A percentile compares a stretch with the other conserved stretches of the same genome.
These are phyloP conservation scores for Vitis hybrid DNA, from an alignment of 177 flowering plant species.

Conservation along the genomic window DNA sequence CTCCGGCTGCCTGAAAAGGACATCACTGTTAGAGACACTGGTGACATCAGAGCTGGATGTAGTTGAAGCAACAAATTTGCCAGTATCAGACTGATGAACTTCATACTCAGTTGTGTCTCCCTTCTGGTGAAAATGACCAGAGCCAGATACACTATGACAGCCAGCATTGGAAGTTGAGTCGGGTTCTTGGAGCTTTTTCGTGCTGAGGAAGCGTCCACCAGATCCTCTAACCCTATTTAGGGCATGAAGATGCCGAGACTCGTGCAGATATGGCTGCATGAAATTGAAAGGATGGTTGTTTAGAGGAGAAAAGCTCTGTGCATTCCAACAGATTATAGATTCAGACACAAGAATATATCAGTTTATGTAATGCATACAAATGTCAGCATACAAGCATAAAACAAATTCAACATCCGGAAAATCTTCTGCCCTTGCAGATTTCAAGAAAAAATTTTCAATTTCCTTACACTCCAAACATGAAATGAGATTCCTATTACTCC, in stretches of 20 bases:
- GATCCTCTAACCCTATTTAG: constrained; percentile 72
- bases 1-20: constrained; percentile 29
- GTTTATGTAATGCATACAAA: no score
- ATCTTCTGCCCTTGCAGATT: no score
- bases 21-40: constrained; percentile 26
- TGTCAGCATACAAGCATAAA: no score
- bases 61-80: constrained; percentile 20
- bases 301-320: neutral
- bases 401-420: no score
- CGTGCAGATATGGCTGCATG: constrained; percentile 87
- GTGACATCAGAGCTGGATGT: constrained; percentile 31
- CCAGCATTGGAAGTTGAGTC: constrained; percentile 11
- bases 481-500: no score
- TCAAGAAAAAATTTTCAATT: no score
- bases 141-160: constrained; percentile 11
- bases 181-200: constrained; percentile 40
- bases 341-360: neutral
- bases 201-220: constrained; percentile 82
- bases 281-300: neutral
- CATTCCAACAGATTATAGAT: neutral
- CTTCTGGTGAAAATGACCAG: constrained; percentile 11
- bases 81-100: constrained; percentile 22
- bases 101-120: constrained; percentile 24
- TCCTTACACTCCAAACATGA: constrained; percentile 1
- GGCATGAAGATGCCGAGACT: constrained; percentile 86